Evolutionary conservation across 176 grass and related monocot species (phyloP).

Genomic region (Chrysopogon serrulatus): DNA sequence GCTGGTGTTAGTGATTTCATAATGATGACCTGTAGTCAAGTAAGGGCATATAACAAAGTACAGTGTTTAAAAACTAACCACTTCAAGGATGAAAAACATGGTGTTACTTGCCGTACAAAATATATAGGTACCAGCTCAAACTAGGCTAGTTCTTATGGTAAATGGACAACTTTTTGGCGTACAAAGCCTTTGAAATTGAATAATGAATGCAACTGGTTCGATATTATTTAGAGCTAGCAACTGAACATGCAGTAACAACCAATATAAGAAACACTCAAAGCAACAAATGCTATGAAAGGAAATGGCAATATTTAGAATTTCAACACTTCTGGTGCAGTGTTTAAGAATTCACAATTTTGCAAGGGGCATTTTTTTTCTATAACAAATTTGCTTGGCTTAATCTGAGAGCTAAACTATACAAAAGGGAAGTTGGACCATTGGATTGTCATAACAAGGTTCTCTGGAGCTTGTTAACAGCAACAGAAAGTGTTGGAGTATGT

Average conservation of each 20-base stretch:
- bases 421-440: neutral
- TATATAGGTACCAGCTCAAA: neutral
- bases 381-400: neutral
- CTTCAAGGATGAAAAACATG: neutral
- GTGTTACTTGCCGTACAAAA: neutral
- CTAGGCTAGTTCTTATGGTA: neutral
- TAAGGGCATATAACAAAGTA: neutral
- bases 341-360: neutral
- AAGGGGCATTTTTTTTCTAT: neutral
- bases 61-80: neutral
- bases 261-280: neutral
- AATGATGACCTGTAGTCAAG: neutral
- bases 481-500: too few species aligned
- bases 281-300: neutral
- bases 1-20: constrained; percentile 11
- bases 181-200: neutral
- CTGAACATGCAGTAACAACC: neutral
- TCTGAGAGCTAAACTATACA: neutral
- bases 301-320: neutral
- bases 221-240: neutral
- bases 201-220: neutral
- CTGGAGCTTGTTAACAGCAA: neutral
- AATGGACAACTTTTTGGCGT: neutral
- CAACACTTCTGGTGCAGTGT: neutral
- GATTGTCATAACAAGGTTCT: neutral